phyloP scores from a whole-genome alignment of 371 early-diverging fungal genomes.

The Thermomucor indicae-seudaticae region DNA sequence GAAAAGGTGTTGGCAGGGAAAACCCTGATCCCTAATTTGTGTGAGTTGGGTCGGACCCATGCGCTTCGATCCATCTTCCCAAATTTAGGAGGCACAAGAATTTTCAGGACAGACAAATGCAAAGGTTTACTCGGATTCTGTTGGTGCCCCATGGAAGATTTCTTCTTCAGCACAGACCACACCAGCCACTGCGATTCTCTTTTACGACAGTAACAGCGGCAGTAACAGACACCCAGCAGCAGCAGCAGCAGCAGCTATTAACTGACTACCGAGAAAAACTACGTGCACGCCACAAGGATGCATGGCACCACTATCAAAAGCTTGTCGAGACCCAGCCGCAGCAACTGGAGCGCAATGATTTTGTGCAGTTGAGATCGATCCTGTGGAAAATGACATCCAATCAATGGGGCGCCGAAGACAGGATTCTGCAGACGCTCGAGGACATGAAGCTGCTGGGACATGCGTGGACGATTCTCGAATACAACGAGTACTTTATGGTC shows the following conservation, averaged over 20 bases:
- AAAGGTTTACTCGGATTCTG: too few relatives aligned
- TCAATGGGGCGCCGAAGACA: conserved; percentile 34
- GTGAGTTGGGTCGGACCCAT: background rate
- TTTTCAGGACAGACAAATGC: too few relatives aligned
- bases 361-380: conserved; percentile 19
- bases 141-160: too few relatives aligned
- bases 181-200: too few relatives aligned
- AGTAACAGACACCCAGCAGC: too few relatives aligned
- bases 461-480: conserved; percentile 30
- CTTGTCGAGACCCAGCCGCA: background rate
- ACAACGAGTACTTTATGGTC: conserved; percentile 40
- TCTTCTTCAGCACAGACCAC: too few relatives aligned
- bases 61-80: background rate
- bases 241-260: too few relatives aligned
- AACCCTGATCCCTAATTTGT: background rate
- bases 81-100: background rate
- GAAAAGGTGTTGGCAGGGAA: background rate
- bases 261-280: too few relatives aligned
- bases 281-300: too few relatives aligned
- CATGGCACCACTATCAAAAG: too few relatives aligned
- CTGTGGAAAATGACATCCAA: conserved; percentile 19
- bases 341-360: conserved; percentile 26
- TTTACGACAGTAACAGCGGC: too few relatives aligned
- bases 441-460: conserved; percentile 33
- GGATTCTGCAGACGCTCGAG: conserved; percentile 24